Evolutionary conservation across 202 grass and related monocot genomes (phyloP).

Genomic region (Eragrostis tef): DNA sequence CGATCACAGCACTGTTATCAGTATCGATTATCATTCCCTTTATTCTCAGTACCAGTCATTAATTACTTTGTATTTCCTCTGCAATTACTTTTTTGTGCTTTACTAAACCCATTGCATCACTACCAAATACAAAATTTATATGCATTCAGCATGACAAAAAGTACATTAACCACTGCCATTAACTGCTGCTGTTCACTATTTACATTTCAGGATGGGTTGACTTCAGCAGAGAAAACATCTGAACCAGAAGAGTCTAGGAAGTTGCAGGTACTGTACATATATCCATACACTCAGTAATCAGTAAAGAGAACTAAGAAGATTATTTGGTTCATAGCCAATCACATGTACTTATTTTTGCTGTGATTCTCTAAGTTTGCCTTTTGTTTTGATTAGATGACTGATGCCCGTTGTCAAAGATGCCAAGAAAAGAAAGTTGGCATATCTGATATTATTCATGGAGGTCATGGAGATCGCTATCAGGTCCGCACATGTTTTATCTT

Average conservation of each 20-base stretch:
- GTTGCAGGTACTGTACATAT: slow-evolving; percentile 57
- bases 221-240: slow-evolving; percentile 72
- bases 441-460: slow-evolving; percentile 79
- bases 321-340: slow-evolving; percentile 26
- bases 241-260: slow-evolving; percentile 86
- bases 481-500: slow-evolving; percentile 50
- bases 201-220: slow-evolving; percentile 71
- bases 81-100: background rate
- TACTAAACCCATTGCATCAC: background rate
- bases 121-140: background rate
- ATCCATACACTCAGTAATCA: slow-evolving; percentile 25
- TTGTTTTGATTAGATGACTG: slow-evolving; percentile 82
- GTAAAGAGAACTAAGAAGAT: slow-evolving; percentile 7
- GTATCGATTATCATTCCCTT: background rate
- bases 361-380: slow-evolving; percentile 36
- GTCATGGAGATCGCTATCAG: slow-evolving; percentile 94
- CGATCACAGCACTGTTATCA: background rate
- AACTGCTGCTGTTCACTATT: slow-evolving; percentile 3
- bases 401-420: slow-evolving; percentile 75
- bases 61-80: background rate
- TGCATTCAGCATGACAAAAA: background rate
- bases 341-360: slow-evolving; percentile 16
- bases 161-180: background rate
- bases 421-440: slow-evolving; percentile 82
- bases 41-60: background rate